Base-by-base conservation (phyloP, 192 early-diverging fungal species). In the Backusella morwellensis region DNA sequence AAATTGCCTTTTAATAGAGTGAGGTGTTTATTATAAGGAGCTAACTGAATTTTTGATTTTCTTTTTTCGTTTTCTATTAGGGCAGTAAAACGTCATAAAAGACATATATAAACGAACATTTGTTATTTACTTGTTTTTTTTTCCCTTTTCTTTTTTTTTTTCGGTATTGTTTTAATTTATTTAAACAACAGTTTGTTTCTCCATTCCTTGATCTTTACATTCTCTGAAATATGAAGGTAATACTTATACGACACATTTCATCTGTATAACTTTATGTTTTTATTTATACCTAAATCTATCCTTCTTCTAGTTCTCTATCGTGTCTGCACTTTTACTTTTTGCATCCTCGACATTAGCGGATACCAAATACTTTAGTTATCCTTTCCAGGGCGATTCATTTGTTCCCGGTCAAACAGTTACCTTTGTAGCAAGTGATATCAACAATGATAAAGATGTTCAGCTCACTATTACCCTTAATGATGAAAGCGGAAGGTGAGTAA, bases 381-480 rank as follows among this genome's bases (percentile, higher is more conserved):
- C 56, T 63, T 63, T 63, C 56, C 21, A 63, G 2, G 56, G 56
- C 8, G 56, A 23, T 8, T 12, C 26, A 63, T 63, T 63, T 29
- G 21, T 11, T 63, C 56, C 56, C 12, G 56, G 26, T 29, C 23
- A 63, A 5, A 63, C 23, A 9, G 26, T 63, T 29, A 63, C 56
- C 9, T 63, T 63, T 63, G 56, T 63, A 26, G 56, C 56, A 63
- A 63, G 56, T 63, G 56, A 63, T 12, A 63, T 63, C 26, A 63
- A 63, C 3, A 63, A 63, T 29, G 56, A 63, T 63, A 63, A 63
- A 29, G 56, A 63, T 63, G 56, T 63, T 12, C 56, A 63, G 26
- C 23, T 63, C 9, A 63, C 56, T 63, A 63, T 63, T 3, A 63
- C 56, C 29, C 56, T 63, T 63, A 63, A 63, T 63, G 56, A 63